Base-by-base conservation (phyloP, 2,329 filamentous ascomycete species). In the Periconia sp. region DNA sequence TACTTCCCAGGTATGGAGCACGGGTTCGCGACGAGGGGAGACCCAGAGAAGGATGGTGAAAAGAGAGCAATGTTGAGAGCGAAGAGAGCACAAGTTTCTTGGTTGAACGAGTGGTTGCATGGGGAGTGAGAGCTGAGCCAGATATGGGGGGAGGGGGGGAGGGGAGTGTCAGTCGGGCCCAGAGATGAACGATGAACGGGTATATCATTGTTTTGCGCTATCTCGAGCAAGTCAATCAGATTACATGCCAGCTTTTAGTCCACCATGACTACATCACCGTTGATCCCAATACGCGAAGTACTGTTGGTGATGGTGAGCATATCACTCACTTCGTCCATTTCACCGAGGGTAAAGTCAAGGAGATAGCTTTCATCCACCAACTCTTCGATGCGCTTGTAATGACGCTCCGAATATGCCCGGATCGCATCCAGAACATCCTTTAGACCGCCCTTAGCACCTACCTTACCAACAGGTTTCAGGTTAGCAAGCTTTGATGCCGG, bases 291-390 rank as follows among this genome's bases (percentile, higher is more conserved):
- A 35, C 53, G 53, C 13, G 33, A 37, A 9, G 63, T 63, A 2
- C 64, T 68, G 51, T 69, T 69, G 30, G 60, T 66, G 17, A 69
- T 56, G 19, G 53, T 59, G 47, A 58, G 62, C 11, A 68, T 54
- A 47, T 65, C 69, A 15, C 61, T 64, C 17, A 88, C 81, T 71
- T 82, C 89, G 68, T 96, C 92, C 92, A 97, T 97, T 77, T 96
- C 90, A 66, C 87, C 84, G 58, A 97, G 79, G 58, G 93, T 95
- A 82, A 95, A 97, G 74, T 96, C 91, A 41, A 97, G 84, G 65
- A 99, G 76, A 75, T 92, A 97, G 69, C 92, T 96, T 78, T 97
- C 94, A 70, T 97, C 93, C 41, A 92, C 85, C 63, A 97, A 77
- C 68, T 96, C 93, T 71, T 96, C 92, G 63, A 94, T 83, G 50